phyloP scores from a whole-genome alignment of 2,329 filamentous ascomycete species.

The Aschersonia sp. region DNA sequence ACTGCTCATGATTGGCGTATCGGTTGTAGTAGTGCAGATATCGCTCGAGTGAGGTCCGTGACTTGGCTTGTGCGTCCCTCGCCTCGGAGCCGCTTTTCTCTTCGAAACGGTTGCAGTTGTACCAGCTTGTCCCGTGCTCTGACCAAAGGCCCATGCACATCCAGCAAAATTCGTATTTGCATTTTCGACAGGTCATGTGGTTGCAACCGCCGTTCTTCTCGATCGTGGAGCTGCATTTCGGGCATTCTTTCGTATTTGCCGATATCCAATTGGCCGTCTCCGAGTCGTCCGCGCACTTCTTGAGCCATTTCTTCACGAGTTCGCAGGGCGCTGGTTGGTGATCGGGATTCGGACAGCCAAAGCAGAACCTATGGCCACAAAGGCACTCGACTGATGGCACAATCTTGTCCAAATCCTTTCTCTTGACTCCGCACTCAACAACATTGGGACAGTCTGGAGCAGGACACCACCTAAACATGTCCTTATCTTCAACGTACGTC shows the following conservation, averaged over 20 bases:
- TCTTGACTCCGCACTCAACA: conserved; percentile 75
- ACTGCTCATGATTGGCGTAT: conserved; percentile 97
- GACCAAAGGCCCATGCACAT: conserved; percentile 99
- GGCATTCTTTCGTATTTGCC: conserved; percentile 96
- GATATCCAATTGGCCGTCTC: conserved; percentile 99
- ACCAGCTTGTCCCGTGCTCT: conserved; percentile 97
- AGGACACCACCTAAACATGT: conserved; percentile 92
- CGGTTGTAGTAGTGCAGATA: conserved; percentile 99
- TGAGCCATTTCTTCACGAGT: conserved; percentile 87
- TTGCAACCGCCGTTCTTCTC: conserved; percentile 98
- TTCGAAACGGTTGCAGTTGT: conserved; percentile 96
- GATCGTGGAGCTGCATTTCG: conserved; percentile 89
- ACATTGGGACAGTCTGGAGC: conserved; percentile 95
- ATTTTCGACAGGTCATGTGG: conserved; percentile 95
- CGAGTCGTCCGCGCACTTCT: conserved; percentile 96
- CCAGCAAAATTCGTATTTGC: conserved; percentile 96
- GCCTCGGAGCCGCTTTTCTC: conserved; percentile 90
- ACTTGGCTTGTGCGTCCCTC: conserved; percentile 81
- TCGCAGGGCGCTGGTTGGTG: conserved; percentile 88
- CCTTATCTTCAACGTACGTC: conserved; percentile 95
- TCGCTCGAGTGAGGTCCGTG: conserved; percentile 79
- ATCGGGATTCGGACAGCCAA: conserved; percentile 78
- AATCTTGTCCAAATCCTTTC: conserved; percentile 68
- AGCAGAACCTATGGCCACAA: conserved; percentile 84
- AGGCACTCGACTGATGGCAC: conserved; percentile 82